Conservation (phyloP, 768 basidiomycete species). For the Xanthoconium purpureum region DNA sequence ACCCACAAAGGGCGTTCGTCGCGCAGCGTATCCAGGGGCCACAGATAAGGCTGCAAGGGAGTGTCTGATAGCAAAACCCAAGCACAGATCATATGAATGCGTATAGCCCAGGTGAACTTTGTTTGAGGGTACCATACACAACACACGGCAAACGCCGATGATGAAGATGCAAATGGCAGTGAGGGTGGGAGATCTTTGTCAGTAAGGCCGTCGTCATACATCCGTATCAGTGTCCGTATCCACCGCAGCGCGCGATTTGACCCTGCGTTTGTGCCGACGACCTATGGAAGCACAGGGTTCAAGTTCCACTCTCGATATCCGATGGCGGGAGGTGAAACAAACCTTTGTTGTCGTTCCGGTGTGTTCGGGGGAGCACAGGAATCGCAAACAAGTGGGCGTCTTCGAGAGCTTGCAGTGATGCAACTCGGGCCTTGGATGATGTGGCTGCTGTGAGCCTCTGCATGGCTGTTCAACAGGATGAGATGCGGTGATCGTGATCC, state of each 20-base stretch:
- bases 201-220: not conserved
- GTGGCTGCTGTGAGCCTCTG: constrained; percentile 11
- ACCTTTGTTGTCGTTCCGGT: constrained; percentile 11
- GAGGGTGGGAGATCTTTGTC: constrained; percentile 10
- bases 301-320: not conserved
- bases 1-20: not conserved
- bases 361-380: constrained; percentile 11
- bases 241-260: constrained; percentile 3
- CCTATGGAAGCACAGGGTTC: not conserved
- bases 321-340: not conserved
- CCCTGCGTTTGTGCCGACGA: not conserved
- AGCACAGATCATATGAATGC: not conserved
- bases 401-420: not conserved
- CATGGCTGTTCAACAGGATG: constrained; percentile 10
- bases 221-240: constrained; percentile 11
- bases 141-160: not conserved
- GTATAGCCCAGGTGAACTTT: not conserved
- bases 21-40: not conserved
- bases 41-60: not conserved
- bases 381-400: constrained; percentile 19
- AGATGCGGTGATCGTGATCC: not conserved
- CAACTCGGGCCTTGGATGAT: constrained; percentile 16
- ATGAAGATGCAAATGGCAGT: not conserved
- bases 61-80: too few relatives aligned
- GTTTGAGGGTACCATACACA: not conserved